Percentiles rank a stretch among this genome's conserved stretches.
phyloP scores from a whole-genome alignment of 371 early-diverging fungal genomes.

The Blakeslea trispora region DNA sequence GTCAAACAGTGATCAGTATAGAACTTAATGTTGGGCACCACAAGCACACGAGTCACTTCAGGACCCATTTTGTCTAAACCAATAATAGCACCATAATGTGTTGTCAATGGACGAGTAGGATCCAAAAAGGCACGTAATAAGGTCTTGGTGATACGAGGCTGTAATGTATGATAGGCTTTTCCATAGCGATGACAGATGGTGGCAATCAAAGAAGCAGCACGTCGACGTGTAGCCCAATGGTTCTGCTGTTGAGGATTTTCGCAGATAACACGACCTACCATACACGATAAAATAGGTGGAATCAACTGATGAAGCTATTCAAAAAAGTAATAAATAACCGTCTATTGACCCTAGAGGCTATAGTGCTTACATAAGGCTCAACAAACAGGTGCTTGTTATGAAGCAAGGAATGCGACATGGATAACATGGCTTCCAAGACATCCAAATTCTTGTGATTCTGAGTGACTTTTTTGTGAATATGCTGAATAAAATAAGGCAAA shows the following conservation, averaged over 20 bases:
- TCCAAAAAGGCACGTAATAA: constrained; percentile 88
- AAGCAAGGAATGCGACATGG: constrained; percentile 83
- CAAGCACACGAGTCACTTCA: constrained; percentile 73
- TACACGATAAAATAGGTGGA: constrained; percentile 94
- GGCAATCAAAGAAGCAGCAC: constrained; percentile 75
- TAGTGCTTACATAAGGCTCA: constrained; percentile 97
- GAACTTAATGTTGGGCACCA: constrained; percentile 78
- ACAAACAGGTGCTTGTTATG: constrained; percentile 92
- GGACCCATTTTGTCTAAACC: constrained; percentile 79
- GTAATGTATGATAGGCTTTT: constrained; percentile 79
- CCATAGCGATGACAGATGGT: constrained; percentile 76
- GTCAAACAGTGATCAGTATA: constrained; percentile 50
- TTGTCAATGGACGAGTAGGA: constrained; percentile 75
- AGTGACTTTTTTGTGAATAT: constrained; percentile 87
- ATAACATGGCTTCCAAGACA: constrained; percentile 74
- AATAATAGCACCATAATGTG: constrained; percentile 89
- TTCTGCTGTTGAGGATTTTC: constrained; percentile 62
- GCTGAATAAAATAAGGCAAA: constrained; percentile 97
- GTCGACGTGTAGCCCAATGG: constrained; percentile 85
- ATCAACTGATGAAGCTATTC: constrained; percentile 96
- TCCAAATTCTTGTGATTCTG: constrained; percentile 77
- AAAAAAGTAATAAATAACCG: no score
- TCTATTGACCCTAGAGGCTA: no score
- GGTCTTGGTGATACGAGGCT: constrained; percentile 88
- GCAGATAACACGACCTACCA: constrained; percentile 87